Base-by-base conservation (phyloP, 2,329 filamentous ascomycete species). In the Colletotrichum filicis region DNA sequence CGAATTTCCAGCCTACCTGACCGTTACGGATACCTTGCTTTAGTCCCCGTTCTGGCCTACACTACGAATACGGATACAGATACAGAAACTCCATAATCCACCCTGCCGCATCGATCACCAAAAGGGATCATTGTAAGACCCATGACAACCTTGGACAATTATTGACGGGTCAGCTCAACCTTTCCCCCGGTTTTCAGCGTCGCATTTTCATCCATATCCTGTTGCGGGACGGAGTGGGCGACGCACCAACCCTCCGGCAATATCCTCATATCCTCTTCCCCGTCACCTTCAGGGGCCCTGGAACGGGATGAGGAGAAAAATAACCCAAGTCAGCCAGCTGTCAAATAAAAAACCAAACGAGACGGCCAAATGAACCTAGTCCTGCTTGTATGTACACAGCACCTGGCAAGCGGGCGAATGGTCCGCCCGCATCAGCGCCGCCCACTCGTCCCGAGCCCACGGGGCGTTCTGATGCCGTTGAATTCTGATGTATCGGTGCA, bases 371-470 rank as follows among this genome's bases (percentile, higher is more conserved):
- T 56, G 52, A 65, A 56, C 70, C 55, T 52, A 37, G 52, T 42
- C 53, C 19, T 68, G 46, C 70, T 69, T 22, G 55, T 42, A 42
- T 22, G 55, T 42, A 42, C 14, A 42, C 37, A 42, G 37, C 37
- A 19, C 37, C 37, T 42, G 37, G 37, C 66, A 73, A 22, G 55
- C 66, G 60, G 70, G 53, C 55, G 28, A 73, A 65, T 73, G 70
- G 66, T 65, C 70, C 70, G 60, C 66, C 70, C 59, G 70, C 55
- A n/a, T 42, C 35, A 24, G 42, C 16, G 30, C 30, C 61, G 70
- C 60, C 70, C 70, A 69, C 66, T 60, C 70, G 68, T 73, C 70
- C 70, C 70, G 70, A 73, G 70, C 70, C 60, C 70, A 73, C 66
- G 70, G 70, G 66, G 70, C 66, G 59, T 73, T 42, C 42, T 68